phyloP scores from a whole-genome alignment of 306 rosid species.

The Vigna mungo region DNA sequence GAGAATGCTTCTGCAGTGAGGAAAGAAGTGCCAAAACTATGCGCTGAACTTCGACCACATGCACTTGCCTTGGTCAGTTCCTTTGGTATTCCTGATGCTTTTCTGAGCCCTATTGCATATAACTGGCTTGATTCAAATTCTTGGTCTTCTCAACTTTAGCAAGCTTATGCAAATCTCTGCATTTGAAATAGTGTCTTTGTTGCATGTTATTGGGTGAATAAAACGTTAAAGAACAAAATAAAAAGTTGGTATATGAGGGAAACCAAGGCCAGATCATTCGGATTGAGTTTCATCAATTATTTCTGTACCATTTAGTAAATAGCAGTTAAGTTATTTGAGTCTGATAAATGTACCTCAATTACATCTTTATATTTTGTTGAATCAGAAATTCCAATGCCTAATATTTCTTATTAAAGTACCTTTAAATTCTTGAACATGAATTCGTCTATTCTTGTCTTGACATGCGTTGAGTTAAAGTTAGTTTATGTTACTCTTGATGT shows the following conservation, averaged over 20 bases:
- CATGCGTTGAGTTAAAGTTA: neutral
- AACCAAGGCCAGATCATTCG: neutral
- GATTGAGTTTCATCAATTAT: neutral
- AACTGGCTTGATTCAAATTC: slow-evolving; percentile 87
- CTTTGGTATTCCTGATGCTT: slow-evolving; percentile 92
- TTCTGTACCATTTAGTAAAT: neutral
- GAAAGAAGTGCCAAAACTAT: slow-evolving; percentile 78
- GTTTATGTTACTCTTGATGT: neutral
- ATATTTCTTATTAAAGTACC: neutral
- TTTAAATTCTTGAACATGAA: neutral
- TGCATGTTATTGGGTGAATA: neutral
- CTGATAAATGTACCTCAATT: neutral
- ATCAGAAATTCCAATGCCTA: neutral
- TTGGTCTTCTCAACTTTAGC: slow-evolving; percentile 68
- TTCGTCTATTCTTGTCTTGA: neutral
- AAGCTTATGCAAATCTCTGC: slow-evolving; percentile 36
- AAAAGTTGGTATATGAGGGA: neutral
- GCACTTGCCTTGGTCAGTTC: slow-evolving; percentile 91
- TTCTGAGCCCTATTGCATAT: slow-evolving; percentile 85
- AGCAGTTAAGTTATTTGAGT: slow-evolving; percentile 7
- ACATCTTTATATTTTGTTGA: neutral
- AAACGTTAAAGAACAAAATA: neutral
- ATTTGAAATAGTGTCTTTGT: slow-evolving; percentile 7
- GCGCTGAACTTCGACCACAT: slow-evolving; percentile 78
- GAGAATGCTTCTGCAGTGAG: slow-evolving; percentile 70